These are phyloP conservation scores for Kuraishia cidri DNA, from an alignment of 805 yeast species.

Conservation along the genomic window DNA sequence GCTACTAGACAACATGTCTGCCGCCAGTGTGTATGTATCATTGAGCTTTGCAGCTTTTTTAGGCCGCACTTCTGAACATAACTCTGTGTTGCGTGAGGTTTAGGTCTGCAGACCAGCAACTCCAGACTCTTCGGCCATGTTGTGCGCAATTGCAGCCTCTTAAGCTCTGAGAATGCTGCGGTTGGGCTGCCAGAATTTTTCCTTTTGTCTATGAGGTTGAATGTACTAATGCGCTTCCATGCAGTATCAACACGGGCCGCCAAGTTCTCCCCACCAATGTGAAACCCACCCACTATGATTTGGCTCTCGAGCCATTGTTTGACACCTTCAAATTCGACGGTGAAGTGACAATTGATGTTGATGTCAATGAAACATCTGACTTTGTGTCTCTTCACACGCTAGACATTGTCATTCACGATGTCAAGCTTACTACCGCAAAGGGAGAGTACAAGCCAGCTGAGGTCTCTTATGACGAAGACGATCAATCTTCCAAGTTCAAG, in stretches of 20 bases:
- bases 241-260: neutral
- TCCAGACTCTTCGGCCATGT: too few species aligned
- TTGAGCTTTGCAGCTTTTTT: too few species aligned
- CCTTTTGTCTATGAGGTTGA: too few species aligned
- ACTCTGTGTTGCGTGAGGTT: too few species aligned
- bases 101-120: too few species aligned
- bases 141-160: too few species aligned
- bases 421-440: conserved; percentile 21
- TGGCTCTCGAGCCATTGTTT: conserved; percentile 55
- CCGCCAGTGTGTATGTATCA: too few species aligned
- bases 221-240: too few species aligned
- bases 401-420: conserved; percentile 55
- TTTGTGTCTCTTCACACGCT: conserved; percentile 47
- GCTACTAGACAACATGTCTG: too few species aligned
- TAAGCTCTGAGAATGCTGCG: too few species aligned
- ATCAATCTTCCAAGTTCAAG: conserved; percentile 29
- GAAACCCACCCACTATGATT: conserved; percentile 61
- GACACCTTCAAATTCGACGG: conserved; percentile 53
- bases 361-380: conserved; percentile 37
- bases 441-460: conserved; percentile 12
- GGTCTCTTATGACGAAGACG: conserved; percentile 21
- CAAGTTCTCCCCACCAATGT: conserved; percentile 56
- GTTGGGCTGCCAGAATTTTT: too few species aligned
- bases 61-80: too few species aligned
- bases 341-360: conserved; percentile 40